Evolutionary conservation across 495 filamentous ascomycete species (phyloP).

Genomic region (Amniculicola lignicola): DNA sequence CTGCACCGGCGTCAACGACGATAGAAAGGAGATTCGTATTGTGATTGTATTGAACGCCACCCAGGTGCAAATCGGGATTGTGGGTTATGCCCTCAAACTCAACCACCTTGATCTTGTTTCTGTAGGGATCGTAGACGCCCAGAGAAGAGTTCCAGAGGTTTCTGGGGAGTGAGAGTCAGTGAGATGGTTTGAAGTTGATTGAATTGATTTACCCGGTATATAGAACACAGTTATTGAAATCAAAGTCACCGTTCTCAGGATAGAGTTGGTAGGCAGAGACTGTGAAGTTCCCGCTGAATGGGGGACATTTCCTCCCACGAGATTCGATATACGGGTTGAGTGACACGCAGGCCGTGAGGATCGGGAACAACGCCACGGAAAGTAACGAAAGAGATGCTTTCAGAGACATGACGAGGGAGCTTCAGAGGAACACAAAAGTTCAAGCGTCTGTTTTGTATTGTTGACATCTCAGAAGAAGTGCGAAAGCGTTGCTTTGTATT

Average conservation of each 20-base stretch:
- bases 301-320: too few species aligned
- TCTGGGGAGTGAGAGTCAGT: too few species aligned
- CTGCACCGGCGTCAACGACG: slow-evolving; percentile 2
- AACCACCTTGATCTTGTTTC: not conserved
- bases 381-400: too few species aligned
- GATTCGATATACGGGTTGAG: too few species aligned
- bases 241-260: slow-evolving; percentile 9
- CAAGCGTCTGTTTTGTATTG: too few species aligned
- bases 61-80: slow-evolving; percentile 11
- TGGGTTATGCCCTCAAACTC: slow-evolving; percentile 2
- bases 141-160: slow-evolving; percentile 5
- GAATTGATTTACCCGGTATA: slow-evolving; percentile 8
- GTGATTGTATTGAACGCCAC: slow-evolving; percentile 7
- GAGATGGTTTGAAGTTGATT: too few species aligned
- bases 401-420: too few species aligned
- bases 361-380: too few species aligned
- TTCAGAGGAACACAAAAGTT: too few species aligned
- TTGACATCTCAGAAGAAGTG: too few species aligned
- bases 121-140: slow-evolving; percentile 12
- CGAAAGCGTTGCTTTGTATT: too few species aligned
- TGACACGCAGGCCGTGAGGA: too few species aligned
- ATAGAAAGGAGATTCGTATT: slow-evolving; percentile 5
- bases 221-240: slow-evolving; percentile 1
- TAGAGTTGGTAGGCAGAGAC: slow-evolving; percentile 1
- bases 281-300: slow-evolving; percentile 6